Evolutionary conservation across 129 eudicot genomes (phyloP).

Genomic region (Flaveria bidentis): DNA sequence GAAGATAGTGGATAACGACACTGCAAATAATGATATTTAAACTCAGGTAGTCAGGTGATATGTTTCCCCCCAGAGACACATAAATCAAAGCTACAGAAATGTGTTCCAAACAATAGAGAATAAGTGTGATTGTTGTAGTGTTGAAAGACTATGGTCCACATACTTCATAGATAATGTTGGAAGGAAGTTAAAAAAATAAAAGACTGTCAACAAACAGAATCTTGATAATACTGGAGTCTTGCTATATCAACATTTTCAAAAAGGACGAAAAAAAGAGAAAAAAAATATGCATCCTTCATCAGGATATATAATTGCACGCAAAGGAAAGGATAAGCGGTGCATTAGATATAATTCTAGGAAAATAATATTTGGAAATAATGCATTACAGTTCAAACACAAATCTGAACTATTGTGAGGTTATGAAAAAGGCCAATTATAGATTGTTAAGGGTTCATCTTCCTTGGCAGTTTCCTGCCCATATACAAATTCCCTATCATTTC

Average conservation of each 20-base stretch:
- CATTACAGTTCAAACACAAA: neutral
- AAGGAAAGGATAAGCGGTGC: neutral
- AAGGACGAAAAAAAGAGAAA: neutral
- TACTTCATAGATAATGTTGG: neutral
- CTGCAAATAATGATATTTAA: neutral
- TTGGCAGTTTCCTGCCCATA: neutral
- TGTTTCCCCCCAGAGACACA: neutral
- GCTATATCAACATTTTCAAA: neutral
- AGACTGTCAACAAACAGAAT: neutral
- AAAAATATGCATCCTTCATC: neutral
- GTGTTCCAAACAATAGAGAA: neutral
- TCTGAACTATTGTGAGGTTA: neutral
- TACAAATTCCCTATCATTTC: neutral
- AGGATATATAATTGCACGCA: neutral
- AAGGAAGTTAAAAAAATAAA: neutral
- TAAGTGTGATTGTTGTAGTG: neutral
- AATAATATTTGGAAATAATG: neutral
- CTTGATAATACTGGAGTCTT: neutral
- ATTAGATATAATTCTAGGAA: neutral
- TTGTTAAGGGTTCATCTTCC: neutral
- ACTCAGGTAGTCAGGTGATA: neutral
- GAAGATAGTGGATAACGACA: slow-evolving; percentile 4
- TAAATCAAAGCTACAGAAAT: slow-evolving; percentile 5
- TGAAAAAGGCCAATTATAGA: neutral
- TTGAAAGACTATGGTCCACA: neutral